A percentile compares a stretch with the other conserved stretches of the same genome.
Evolutionary conservation across 257 asterid genomes (phyloP).

Genomic region (Eucommia ulmoides): DNA sequence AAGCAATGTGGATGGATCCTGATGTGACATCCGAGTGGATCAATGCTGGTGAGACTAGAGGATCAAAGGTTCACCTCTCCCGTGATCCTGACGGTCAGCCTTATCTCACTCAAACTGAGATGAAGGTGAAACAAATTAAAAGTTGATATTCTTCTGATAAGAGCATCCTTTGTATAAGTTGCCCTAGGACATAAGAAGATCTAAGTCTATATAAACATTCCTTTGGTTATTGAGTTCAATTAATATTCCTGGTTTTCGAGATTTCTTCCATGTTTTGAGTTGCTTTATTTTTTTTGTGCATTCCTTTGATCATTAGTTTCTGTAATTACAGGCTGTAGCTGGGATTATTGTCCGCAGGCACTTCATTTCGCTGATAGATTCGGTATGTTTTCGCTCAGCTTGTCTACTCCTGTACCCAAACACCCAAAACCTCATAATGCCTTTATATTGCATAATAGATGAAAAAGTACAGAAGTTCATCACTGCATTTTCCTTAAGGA

Average conservation of each 20-base stretch:
- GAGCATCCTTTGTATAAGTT: background rate
- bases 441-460: no score
- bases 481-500: no score
- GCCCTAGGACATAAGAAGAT: background rate
- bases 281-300: background rate
- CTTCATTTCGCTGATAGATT: conserved; percentile 73
- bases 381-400: conserved; percentile 48
- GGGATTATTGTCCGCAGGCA: conserved; percentile 72
- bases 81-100: conserved; percentile 96
- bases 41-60: conserved; percentile 70
- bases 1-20: conserved; percentile 77
- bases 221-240: background rate
- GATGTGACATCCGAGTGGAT: conserved; percentile 77
- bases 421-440: no score
- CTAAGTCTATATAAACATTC: background rate
- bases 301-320: conserved; percentile 12
- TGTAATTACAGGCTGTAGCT: conserved; percentile 64
- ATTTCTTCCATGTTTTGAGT: background rate
- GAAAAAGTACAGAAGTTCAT: no score
- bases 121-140: conserved; percentile 48
- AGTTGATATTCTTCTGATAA: background rate
- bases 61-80: conserved; percentile 74
- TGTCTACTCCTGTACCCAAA: no score
- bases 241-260: background rate
- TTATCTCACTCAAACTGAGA: conserved; percentile 84